phyloP scores from a whole-genome alignment of 805 yeast genomes.

The Diddensiella transvaalensis region DNA sequence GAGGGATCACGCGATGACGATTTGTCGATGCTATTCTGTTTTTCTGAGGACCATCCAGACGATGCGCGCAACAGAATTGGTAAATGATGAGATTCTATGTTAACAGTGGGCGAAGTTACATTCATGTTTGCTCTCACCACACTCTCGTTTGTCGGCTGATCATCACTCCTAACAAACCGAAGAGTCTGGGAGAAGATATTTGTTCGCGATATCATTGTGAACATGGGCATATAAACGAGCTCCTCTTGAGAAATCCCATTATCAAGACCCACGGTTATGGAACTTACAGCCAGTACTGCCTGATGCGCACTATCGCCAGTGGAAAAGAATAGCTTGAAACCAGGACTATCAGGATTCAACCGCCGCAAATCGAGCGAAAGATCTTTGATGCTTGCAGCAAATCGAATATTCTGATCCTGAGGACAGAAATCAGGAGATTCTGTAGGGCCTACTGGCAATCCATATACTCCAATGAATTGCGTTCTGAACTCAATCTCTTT shows the following conservation, averaged over 20 bases:
- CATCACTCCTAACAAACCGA: conserved; percentile 27
- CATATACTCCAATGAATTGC: conserved; percentile 30
- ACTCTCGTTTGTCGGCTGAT: conserved; percentile 19
- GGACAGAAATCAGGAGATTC: background rate
- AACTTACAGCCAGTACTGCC: conserved; percentile 33
- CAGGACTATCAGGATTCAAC: conserved; percentile 38
- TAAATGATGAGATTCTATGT: conserved; percentile 35
- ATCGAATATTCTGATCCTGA: conserved; percentile 7
- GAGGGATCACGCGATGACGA: background rate
- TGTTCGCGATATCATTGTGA: conserved; percentile 34
- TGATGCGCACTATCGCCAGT: conserved; percentile 39
- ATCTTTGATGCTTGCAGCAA: conserved; percentile 34
- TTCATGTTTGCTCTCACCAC: conserved; percentile 31
- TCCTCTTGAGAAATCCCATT: conserved; percentile 32
- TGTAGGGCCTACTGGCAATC: conserved; percentile 23
- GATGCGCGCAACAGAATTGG: conserved; percentile 30
- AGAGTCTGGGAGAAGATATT: conserved; percentile 36
- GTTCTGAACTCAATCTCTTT: conserved; percentile 36
- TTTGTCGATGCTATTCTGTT: background rate
- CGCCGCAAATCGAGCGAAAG: conserved; percentile 36
- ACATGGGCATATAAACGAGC: conserved; percentile 37
- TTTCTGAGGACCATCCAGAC: background rate
- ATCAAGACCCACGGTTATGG: conserved; percentile 35
- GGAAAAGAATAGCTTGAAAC: conserved; percentile 36
- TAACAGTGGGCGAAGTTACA: conserved; percentile 37